phyloP scores from a whole-genome alignment of 345 rosid genomes.

The Cardiospermum halicacabum region DNA sequence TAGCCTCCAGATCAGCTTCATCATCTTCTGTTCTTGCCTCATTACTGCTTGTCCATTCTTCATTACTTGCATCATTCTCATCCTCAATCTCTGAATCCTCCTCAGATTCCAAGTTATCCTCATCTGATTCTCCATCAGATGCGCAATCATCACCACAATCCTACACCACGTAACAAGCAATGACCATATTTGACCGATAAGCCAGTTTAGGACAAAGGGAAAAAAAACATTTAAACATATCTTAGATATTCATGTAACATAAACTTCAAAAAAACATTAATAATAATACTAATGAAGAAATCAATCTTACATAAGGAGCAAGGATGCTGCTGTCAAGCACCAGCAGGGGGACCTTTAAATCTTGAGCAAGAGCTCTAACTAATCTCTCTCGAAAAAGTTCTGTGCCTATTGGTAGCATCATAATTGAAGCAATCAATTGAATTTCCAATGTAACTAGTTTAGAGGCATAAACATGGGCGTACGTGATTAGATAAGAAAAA shows the following conservation, averaged over 20 bases:
- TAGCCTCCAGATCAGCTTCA: constrained; percentile 56
- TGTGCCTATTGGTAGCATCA: constrained; percentile 55
- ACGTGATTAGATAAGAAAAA: not conserved
- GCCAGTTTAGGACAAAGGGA: not conserved
- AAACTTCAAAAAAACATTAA: too few species aligned
- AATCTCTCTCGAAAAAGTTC: constrained; percentile 91
- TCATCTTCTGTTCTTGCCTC: constrained; percentile 68
- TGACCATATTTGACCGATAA: constrained; percentile 2
- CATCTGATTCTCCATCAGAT: constrained; percentile 65
- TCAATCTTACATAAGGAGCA: constrained; percentile 94
- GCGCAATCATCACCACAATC: constrained; percentile 69
- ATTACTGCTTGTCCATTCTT: constrained; percentile 59
- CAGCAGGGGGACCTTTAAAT: constrained; percentile 75
- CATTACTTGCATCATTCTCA: constrained; percentile 61
- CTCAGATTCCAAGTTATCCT: constrained; percentile 59
- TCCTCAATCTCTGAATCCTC: constrained; percentile 90
- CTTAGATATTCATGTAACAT: constrained; percentile 12
- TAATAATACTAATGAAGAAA: too few species aligned
- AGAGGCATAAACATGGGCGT: not conserved
- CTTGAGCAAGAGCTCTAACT: constrained; percentile 87
- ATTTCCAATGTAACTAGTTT: not conserved
- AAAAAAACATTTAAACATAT: not conserved
- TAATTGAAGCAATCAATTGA: constrained; percentile 9
- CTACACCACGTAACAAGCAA: constrained; percentile 42
- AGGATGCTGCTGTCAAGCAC: constrained; percentile 88